Base-by-base conservation (phyloP, 164 flowering plant species). In the Tinospora cordifolia region DNA sequence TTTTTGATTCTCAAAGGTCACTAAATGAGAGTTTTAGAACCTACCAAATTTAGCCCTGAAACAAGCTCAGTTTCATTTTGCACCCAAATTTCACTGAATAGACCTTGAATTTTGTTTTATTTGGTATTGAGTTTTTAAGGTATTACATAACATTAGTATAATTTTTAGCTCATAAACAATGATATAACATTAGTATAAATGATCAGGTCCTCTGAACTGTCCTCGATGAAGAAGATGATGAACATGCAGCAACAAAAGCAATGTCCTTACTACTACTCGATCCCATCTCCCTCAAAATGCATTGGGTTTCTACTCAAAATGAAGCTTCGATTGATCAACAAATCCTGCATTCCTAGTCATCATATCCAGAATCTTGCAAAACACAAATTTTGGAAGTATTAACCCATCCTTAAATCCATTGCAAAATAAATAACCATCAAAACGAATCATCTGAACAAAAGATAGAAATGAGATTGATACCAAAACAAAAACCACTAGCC, bases 211-310 rank as follows among this genome's bases (percentile, higher is more conserved):
- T 65, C 26, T 73, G 69, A 64, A 69, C 75, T 13, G n/a, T 63
- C 47, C 69, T 51, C 22, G 71, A 47, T n/a, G 77, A 67, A 17
- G 80, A 65, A 1, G 76, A 46, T 1, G 72, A 54, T 0, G 70
- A 47, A 26, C 62, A 47, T 26, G 66, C 12, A 25, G 47, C 25
- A 8, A n/a, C n/a, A 11, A 49, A 27, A 57, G n/a, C 69, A 62
- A 63, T 72, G 54, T 69, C 62, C 65, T 63, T 74, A 27, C 76
- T 74, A 69, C 69, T 74, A 54, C 68, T 74, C 9, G 76, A 74
- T 38, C 76, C 76, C 76, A 74, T 74, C 69, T 19, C 63, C 63
- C 38, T 21, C 60, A 26, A 12, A 69, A 27, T 22, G 24, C 14
- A 64, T n/a, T 51, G 46, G 51, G 49, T 27, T 30, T 47, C 62